Conservation (phyloP, 148 eudicot genomes). For the Nepenthes mirabilis region DNA sequence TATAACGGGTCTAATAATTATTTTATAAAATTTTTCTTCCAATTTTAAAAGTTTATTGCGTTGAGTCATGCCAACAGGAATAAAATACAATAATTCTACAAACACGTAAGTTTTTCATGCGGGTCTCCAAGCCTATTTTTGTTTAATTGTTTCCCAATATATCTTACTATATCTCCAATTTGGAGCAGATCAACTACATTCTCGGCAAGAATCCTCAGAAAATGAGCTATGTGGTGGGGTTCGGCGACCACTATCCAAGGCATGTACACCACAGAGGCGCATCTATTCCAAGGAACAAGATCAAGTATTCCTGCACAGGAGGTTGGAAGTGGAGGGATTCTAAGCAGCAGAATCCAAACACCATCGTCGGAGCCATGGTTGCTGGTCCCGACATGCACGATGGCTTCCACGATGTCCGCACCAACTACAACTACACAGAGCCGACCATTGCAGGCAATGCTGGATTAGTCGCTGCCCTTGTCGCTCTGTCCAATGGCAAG, state of each 20-base stretch:
- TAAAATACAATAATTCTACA: too few species aligned
- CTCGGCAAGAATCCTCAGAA: constrained; percentile 80
- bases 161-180: background rate
- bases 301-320: constrained; percentile 80
- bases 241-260: constrained; percentile 59
- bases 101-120: background rate
- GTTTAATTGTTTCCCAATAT: background rate
- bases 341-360: constrained; percentile 62
- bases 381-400: constrained; percentile 86
- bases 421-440: constrained; percentile 84
- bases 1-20: too few species aligned
- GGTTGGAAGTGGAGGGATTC: constrained; percentile 94
- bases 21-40: too few species aligned
- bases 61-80: too few species aligned
- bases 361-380: constrained; percentile 77
- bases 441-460: constrained; percentile 92
- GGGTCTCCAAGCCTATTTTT: too few species aligned
- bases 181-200: constrained; percentile 65
- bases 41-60: too few species aligned
- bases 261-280: constrained; percentile 92
- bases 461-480: constrained; percentile 78
- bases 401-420: constrained; percentile 70
- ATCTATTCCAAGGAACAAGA: constrained; percentile 78
- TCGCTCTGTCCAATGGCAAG: constrained; percentile 62
- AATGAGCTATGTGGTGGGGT: constrained; percentile 89